Evolutionary conservation across 306 rosid genomes (phyloP).

Genomic region (Begonia masoniana): DNA sequence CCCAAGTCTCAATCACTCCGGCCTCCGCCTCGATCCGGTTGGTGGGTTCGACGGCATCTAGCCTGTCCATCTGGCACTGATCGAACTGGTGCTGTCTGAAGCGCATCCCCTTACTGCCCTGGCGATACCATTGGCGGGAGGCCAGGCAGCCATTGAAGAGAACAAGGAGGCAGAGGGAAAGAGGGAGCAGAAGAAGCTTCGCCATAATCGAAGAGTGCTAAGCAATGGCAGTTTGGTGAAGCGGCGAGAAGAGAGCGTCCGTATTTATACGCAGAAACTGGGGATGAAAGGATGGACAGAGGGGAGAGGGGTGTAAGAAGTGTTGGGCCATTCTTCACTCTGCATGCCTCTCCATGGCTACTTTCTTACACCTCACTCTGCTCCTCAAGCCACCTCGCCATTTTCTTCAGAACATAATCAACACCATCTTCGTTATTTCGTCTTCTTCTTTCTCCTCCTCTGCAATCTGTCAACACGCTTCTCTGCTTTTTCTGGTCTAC

Average conservation of each 20-base stretch:
- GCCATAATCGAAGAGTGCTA: conserved; percentile 16
- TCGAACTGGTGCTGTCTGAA: background rate
- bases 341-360: background rate
- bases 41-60: conserved; percentile 29
- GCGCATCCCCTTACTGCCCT: background rate
- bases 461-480: no score
- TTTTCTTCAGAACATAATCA: no score
- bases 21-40: conserved; percentile 20
- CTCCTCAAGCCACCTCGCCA: background rate
- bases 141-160: conserved; percentile 28
- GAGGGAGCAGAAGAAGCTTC: conserved; percentile 21
- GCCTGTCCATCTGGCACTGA: conserved; percentile 19
- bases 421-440: no score
- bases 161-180: conserved; percentile 26
- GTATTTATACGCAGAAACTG: background rate
- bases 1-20: conserved; percentile 26
- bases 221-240: background rate
- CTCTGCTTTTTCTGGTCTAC: no score
- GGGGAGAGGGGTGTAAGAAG: background rate
- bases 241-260: background rate
- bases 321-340: background rate
- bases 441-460: no score
- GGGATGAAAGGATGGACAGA: background rate
- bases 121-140: background rate
- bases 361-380: background rate